Base-by-base conservation (phyloP, 345 rosid species). In the Rhodomyrtus tomentosa region DNA sequence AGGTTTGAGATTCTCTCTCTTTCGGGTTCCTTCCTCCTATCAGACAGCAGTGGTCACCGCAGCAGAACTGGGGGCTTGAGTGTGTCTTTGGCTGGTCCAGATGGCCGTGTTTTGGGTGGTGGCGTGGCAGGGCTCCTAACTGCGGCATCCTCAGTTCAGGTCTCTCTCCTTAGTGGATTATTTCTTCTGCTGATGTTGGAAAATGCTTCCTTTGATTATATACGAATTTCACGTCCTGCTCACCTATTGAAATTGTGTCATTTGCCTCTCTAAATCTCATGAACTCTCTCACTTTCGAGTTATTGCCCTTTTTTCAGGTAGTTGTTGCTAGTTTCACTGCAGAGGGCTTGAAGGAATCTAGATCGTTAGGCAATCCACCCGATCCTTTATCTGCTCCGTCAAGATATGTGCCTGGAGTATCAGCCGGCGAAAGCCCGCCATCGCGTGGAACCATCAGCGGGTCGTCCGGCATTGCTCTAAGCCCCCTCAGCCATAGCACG, bases 361-460 rank as follows among this genome's bases (percentile, higher is more conserved):
- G 86, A 82, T 50, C 87, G 12, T 68, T 18, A 52, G 84, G 83
- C 40, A 86, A 87, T 82, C 92, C 84, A 45, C 10, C 42, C 0
- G 93, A 89, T 55, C 88, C 86, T 36, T 85, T 82, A 50, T 81
- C 91, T 10, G 87, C 85, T n/a, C 49, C 85, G 40, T 36, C 84
- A 40, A 88, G 83, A 73, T 48, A 86, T 36, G 83, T 82, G 7
- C 84, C 84, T 40, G 86, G 82, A 11, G 83, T 51, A 40, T n/a
- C 83, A 10, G 74, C 93, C 15, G 88, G 90, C 0, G 72, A 82
- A 11, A 87, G 90, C 85, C 90, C 93, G 83, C 91, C 94, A 45
- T 92, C 93, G 2, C 90, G 86, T 21, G 94, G 91, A 10, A 91
- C 90, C 25, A 68, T 89, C 15, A 91, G 94, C 22, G 93, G 91